A percentile compares a stretch with the other conserved stretches of the same genome.
These are phyloP conservation scores for Ustilago trichophora DNA, from an alignment of 1,284 basidiomycete species.

Conservation along the genomic window DNA sequence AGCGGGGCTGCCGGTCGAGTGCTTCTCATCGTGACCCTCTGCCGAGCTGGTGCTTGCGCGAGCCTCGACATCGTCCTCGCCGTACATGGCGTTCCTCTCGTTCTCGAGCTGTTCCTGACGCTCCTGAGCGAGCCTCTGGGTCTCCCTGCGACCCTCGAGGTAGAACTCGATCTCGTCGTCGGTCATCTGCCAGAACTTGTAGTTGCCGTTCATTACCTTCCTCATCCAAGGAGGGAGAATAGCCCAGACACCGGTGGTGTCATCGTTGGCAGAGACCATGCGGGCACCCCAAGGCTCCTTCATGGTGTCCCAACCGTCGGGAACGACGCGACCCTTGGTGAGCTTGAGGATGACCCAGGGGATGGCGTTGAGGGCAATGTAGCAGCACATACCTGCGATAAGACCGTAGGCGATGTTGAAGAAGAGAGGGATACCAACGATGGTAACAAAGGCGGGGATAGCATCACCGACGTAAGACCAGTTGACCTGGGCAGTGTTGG, in stretches of 20 bases:
- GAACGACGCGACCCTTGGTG: constrained; percentile 74
- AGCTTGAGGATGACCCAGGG: constrained; percentile 73
- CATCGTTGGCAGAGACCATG: constrained; percentile 43
- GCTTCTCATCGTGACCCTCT: constrained; percentile 32
- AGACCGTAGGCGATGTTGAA: constrained; percentile 86
- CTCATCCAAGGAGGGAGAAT: constrained; percentile 62
- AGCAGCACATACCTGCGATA: constrained; percentile 79
- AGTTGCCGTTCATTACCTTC: constrained; percentile 55
- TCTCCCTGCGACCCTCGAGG: constrained; percentile 58
- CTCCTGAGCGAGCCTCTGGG: constrained; percentile 40
- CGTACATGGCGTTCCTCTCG: constrained; percentile 51
- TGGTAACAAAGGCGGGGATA: constrained; percentile 71
- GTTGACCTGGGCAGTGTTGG: constrained; percentile 84
- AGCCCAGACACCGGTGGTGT: constrained; percentile 39
- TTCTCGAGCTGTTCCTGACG: constrained; percentile 46
- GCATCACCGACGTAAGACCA: constrained; percentile 86
- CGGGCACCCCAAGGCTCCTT: constrained; percentile 61
- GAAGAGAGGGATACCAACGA: constrained; percentile 52
- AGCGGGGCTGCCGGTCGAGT: constrained; percentile 25
- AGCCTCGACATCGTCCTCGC: constrained; percentile 43
- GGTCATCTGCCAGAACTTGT: constrained; percentile 62
- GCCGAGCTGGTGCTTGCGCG: constrained; percentile 21
- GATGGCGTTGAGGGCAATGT: constrained; percentile 78
- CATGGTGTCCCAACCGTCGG: constrained; percentile 70
- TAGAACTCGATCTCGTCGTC: constrained; percentile 60